Evolutionary conservation across 1,139 yeast genomes (phyloP), one percentile per base, ranked within the genome.

Genomic region (Candida frijolesensis): DNA sequence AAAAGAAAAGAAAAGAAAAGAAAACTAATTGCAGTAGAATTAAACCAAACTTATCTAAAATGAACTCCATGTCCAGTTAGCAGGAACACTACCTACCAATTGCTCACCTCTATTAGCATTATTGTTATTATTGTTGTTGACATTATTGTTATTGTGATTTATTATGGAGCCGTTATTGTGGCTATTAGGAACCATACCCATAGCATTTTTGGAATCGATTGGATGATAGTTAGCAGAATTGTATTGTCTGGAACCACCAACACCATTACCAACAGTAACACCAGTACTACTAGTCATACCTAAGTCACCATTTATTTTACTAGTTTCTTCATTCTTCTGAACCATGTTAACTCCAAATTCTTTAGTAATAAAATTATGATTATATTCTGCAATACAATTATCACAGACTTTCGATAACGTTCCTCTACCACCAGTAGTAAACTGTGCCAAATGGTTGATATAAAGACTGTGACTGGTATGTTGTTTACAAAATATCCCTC

Each of bases 401-500:
- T 83, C 86, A 66, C 98, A 92, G 2, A 92, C 95, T 64, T 91
- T 85, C 42, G 88, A 83, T 22, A 90, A 74, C 2, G 83, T 78
- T 12, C 94, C 94, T 51, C 85, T 73, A 11, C 89, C 85, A 45
- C 91, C 94, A 54, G 90, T 81, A 50, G 89, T 81, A 70, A 88
- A 83, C 62, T 85, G 80, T 27, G 96, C 94, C 59, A 82, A 70
- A 47, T 78, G 76, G 61, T 90, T 92, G 54, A 92, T 78, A 60
- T 81, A 81, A 35, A 81, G 65, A 55, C 65, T 79, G 60, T 82
- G 84, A 30, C 76, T 71, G 8, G 84, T 73, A 57, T 83, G 84
- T 51, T 84, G 87, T 47, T 85, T 85, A 68, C 98, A 92, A 63
- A 87, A 92, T 12, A 92, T 81, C 30, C 90, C 96, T 16, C 98